phyloP scores from a whole-genome alignment of 2,329 filamentous ascomycete genomes.

The Chrysosphaeria jannelii region DNA sequence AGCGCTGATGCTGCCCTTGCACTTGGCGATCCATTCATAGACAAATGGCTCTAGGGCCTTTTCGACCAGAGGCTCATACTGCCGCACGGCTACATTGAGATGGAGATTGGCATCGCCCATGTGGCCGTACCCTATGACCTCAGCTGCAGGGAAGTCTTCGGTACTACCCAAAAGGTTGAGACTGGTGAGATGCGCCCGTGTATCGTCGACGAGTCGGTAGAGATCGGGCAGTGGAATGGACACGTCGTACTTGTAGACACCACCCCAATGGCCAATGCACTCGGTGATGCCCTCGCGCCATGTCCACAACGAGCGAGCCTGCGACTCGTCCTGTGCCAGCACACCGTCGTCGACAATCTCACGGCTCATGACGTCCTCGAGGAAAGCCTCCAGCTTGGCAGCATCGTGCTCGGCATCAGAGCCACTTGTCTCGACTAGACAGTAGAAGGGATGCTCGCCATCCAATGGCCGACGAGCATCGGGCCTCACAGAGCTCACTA shows the following conservation, averaged over 20 bases:
- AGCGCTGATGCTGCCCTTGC: slow-evolving; percentile 79
- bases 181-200: slow-evolving; percentile 36
- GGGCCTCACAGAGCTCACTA: slow-evolving; percentile 41
- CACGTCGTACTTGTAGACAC: slow-evolving; percentile 94
- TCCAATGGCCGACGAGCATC: slow-evolving; percentile 58
- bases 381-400: slow-evolving; percentile 67
- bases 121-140: slow-evolving; percentile 87
- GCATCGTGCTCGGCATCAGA: slow-evolving; percentile 83
- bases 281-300: slow-evolving; percentile 90
- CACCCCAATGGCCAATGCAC: slow-evolving; percentile 64
- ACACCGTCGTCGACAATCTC: slow-evolving; percentile 75
- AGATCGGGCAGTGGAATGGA: slow-evolving; percentile 74
- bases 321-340: slow-evolving; percentile 76
- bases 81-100: slow-evolving; percentile 57
- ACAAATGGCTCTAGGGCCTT: slow-evolving; percentile 75
- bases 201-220: slow-evolving; percentile 72
- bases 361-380: slow-evolving; percentile 66
- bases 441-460: slow-evolving; percentile 73
- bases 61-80: slow-evolving; percentile 71
- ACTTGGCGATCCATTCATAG: slow-evolving; percentile 82
- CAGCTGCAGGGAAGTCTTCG: slow-evolving; percentile 48
- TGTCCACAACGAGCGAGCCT: slow-evolving; percentile 57
- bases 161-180: slow-evolving; percentile 52
- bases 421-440: slow-evolving; percentile 82
- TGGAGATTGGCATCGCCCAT: slow-evolving; percentile 96